Evolutionary conservation across 805 yeast species (phyloP).

Genomic region (Sugiyamaella americana): DNA sequence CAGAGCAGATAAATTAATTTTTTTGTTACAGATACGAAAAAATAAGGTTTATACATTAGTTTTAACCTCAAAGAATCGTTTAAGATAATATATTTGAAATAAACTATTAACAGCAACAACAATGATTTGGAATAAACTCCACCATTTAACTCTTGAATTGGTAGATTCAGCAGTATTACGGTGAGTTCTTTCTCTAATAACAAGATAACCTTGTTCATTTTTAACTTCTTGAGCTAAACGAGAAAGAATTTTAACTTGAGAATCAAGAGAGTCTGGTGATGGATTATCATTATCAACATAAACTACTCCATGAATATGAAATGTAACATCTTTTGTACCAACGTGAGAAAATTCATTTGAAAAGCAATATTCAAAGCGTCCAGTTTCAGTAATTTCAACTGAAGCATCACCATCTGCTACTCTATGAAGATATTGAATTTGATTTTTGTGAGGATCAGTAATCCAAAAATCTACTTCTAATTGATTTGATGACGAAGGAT

Average conservation of each 20-base stretch:
- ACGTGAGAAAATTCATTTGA: constrained; percentile 72
- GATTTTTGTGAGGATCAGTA: constrained; percentile 43
- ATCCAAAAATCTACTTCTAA: constrained; percentile 56
- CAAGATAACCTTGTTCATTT: constrained; percentile 85
- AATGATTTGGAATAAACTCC: constrained; percentile 87
- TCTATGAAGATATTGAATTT: constrained; percentile 44
- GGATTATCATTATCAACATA: constrained; percentile 77
- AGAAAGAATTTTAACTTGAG: constrained; percentile 68
- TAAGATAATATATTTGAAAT: constrained; percentile 90
- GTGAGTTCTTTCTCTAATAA: constrained; percentile 93
- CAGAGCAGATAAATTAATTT: not conserved
- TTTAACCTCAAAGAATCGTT: constrained; percentile 92
- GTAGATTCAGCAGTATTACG: constrained; percentile 98
- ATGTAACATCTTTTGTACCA: constrained; percentile 83
- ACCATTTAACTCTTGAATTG: constrained; percentile 93
- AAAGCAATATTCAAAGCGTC: constrained; percentile 85
- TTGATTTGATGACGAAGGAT: constrained; percentile 36
- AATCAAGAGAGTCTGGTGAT: constrained; percentile 71
- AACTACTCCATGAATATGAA: constrained; percentile 89
- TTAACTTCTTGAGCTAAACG: constrained; percentile 79
- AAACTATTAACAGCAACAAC: constrained; percentile 82
- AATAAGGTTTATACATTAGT: constrained; percentile 75
- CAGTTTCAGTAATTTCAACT: constrained; percentile 56
- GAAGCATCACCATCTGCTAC: constrained; percentile 78
- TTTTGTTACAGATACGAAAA: no score